Percentiles rank a stretch among this genome's conserved stretches.
These are phyloP conservation scores for Candida maris DNA, from an alignment of 805 yeast genomes.

Conservation along the genomic window DNA sequence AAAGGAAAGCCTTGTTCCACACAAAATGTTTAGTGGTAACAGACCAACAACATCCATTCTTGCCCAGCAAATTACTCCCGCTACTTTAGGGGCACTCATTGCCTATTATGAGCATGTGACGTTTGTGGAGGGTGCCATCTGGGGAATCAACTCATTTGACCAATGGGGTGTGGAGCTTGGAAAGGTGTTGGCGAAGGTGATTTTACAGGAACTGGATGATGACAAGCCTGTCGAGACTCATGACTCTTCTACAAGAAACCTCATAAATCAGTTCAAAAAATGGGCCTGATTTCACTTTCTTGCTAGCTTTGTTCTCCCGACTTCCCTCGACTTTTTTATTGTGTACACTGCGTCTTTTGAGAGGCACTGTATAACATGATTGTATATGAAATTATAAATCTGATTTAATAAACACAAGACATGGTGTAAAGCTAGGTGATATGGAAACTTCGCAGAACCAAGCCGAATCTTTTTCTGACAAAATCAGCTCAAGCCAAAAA, in stretches of 20 bases:
- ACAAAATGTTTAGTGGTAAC: slow-evolving; percentile 96
- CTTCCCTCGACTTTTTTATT: too few species aligned
- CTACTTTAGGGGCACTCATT: slow-evolving; percentile 90
- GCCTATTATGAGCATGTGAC: slow-evolving; percentile 98
- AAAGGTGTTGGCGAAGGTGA: slow-evolving; percentile 93
- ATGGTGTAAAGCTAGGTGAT: too few species aligned
- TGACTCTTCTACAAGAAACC: slow-evolving; percentile 87
- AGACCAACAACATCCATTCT: slow-evolving; percentile 98
- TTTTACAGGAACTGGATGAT: slow-evolving; percentile 82
- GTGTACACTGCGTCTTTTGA: too few species aligned
- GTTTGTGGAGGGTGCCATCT: slow-evolving; percentile 96
- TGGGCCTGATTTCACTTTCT: slow-evolving; percentile 64
- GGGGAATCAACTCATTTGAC: slow-evolving; percentile 99
- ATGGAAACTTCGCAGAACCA: too few species aligned
- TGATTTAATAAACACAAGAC: too few species aligned
- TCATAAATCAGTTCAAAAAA: slow-evolving; percentile 91
- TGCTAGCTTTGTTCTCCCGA: too few species aligned
- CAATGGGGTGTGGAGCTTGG: slow-evolving; percentile 99
- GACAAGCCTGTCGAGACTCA: slow-evolving; percentile 56
- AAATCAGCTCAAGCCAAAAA: too few species aligned
- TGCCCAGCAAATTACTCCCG: slow-evolving; percentile 95
- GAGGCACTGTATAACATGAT: too few species aligned
- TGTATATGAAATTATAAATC: too few species aligned
- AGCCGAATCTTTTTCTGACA: too few species aligned
- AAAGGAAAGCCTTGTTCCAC: slow-evolving; percentile 84